phyloP scores from a whole-genome alignment of 2,329 filamentous ascomycete species.

The Cordyceps javanica region DNA sequence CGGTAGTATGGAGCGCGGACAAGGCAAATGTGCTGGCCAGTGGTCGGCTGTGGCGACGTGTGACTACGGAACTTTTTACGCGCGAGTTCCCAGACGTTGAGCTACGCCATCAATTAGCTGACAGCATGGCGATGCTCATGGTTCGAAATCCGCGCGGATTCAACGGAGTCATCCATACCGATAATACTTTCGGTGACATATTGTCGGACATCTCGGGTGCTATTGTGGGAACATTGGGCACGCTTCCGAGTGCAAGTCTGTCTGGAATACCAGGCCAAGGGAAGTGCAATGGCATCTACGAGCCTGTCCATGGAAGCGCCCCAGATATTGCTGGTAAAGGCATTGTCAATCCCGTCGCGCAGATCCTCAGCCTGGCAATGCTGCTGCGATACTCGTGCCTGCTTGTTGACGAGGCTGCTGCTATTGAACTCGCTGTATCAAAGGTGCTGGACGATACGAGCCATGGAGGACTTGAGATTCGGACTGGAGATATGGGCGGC shows the following conservation, averaged over 20 bases:
- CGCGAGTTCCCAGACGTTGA: conserved; percentile 37
- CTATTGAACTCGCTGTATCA: conserved; percentile 59
- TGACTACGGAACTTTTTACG: conserved; percentile 34
- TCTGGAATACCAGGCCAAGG: conserved; percentile 33
- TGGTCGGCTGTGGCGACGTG: conserved; percentile 41
- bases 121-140: conserved; percentile 43
- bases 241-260: conserved; percentile 39
- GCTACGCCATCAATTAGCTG: conserved; percentile 39
- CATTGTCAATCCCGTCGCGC: conserved; percentile 66
- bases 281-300: conserved; percentile 65
- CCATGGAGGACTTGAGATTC: conserved; percentile 39
- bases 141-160: conserved; percentile 40
- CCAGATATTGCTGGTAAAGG: conserved; percentile 69
- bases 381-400: conserved; percentile 68
- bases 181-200: conserved; percentile 44
- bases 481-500: conserved; percentile 62
- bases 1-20: conserved; percentile 41
- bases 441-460: conserved; percentile 52
- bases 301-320: conserved; percentile 68
- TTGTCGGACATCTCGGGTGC: conserved; percentile 39
- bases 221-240: conserved; percentile 39
- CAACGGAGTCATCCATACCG: conserved; percentile 41
- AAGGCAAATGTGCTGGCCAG: conserved; percentile 49
- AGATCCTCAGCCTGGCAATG: conserved; percentile 66
- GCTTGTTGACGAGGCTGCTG: conserved; percentile 52